Evolutionary conservation across 345 rosid species (phyloP).

Genomic region (Geranium rotundifolium): DNA sequence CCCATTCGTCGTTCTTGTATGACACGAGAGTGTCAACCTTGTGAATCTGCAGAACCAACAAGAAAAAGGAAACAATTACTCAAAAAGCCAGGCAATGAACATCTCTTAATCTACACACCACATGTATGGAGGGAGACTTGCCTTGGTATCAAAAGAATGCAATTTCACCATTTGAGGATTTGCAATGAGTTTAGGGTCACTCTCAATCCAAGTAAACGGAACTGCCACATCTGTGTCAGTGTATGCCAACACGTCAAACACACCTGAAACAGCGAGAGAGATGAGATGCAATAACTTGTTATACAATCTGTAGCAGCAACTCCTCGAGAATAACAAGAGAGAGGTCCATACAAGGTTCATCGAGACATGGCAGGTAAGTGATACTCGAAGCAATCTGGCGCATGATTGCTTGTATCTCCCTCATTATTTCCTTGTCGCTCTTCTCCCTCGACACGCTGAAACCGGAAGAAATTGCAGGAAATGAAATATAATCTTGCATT

Average conservation of each 20-base stretch:
- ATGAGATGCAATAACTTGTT: not conserved
- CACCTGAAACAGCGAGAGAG: constrained; percentile 35
- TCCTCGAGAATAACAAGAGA: not conserved
- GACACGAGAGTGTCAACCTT: constrained; percentile 82
- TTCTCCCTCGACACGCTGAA: constrained; percentile 77
- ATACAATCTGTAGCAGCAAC: not conserved
- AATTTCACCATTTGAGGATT: constrained; percentile 98
- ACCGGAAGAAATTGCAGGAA: not conserved
- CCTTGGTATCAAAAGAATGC: constrained; percentile 95
- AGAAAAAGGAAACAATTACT: not conserved
- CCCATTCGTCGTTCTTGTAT: constrained; percentile 82
- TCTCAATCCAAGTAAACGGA: constrained; percentile 92
- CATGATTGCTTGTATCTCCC: constrained; percentile 86
- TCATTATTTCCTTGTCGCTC: constrained; percentile 81
- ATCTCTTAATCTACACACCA: not conserved
- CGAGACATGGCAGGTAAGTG: constrained; percentile 92
- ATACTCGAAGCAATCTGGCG: constrained; percentile 81
- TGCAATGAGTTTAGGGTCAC: constrained; percentile 86
- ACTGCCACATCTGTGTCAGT: constrained; percentile 81
- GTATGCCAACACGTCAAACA: constrained; percentile 91
- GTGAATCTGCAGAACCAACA: constrained; percentile 55
- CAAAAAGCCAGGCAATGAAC: not conserved
- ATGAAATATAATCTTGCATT: not conserved
- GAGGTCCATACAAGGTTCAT: constrained; percentile 61
- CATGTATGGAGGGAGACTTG: constrained; percentile 5